Evolutionary conservation across 169 alveolate species (phyloP), one percentile per base, ranked within the genome.

Genomic region (Hepatocystis sp.): DNA sequence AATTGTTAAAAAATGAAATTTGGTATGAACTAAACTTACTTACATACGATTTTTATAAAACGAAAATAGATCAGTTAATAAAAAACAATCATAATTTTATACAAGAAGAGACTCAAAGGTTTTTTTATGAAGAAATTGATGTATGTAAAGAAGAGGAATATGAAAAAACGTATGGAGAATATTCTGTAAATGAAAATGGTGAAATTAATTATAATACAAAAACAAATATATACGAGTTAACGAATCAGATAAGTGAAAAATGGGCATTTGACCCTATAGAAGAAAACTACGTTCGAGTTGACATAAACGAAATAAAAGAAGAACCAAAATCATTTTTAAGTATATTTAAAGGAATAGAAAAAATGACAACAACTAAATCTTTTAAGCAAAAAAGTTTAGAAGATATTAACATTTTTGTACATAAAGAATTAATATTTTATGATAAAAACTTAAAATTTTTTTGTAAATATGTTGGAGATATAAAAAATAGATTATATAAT

Each of bases 341-440:
- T 44, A 39, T 81, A 39, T 65, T 81, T 34, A 81, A 39, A 21
- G 56, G 60, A 2, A 81, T 81, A 61, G 89, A 81, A 42, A 47
- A 40, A 49, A 47, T 64, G 67, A 81, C 84, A 34, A 47, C 53
- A 13, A 42, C 60, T 10, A 81, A 46, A 17, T 76, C 58, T 61
- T n/a, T 49, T 25, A 71, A 28, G 5, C 40, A 27, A 42, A 56
- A 25, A 10, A 10, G 7, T 51, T 46, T 61, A 34, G 67, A 81
- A 81, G 52, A 81, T 25, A 23, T 30, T n/a, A 40, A 15, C 46
- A 61, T 23, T 15, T 17, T 19, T 52, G 34, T 32, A 49, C 23
- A 81, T 56, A 81, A 52, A 61, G 84, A 81, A 39, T 64, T 81
- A 46, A 51, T 63, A 81, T 81, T 81, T 81, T 81, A 56, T 65